These are phyloP conservation scores for Irpex lacteus DNA, from an alignment of 1,284 basidiomycete genomes.

Conservation along the genomic window DNA sequence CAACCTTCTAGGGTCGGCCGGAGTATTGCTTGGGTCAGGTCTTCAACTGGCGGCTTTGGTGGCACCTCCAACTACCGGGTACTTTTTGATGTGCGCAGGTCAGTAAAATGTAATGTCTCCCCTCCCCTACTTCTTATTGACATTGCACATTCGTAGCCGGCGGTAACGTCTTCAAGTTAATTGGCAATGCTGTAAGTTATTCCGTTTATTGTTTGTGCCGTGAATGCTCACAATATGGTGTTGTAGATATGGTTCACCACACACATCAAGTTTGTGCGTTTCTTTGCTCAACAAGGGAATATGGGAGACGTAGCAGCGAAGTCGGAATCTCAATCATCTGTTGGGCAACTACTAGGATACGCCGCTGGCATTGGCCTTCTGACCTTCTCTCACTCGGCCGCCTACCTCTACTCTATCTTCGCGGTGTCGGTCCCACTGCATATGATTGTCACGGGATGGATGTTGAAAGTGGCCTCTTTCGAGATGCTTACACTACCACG, in stretches of 20 bases:
- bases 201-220: background rate
- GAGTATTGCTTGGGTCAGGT: slow-evolving; percentile 26
- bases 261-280: slow-evolving; percentile 33
- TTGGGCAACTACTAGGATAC: slow-evolving; percentile 29
- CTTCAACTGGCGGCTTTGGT: slow-evolving; percentile 29
- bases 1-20: slow-evolving; percentile 24
- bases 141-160: slow-evolving; percentile 19
- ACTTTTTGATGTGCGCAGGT: slow-evolving; percentile 31
- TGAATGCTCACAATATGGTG: background rate
- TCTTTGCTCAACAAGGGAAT: slow-evolving; percentile 30
- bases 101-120: slow-evolving; percentile 3
- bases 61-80: slow-evolving; percentile 22
- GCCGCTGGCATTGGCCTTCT: slow-evolving; percentile 28
- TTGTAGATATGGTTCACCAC: slow-evolving; percentile 30
- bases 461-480: slow-evolving; percentile 30
- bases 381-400: slow-evolving; percentile 27
- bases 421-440: slow-evolving; percentile 25
- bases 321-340: slow-evolving; percentile 30
- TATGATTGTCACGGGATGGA: slow-evolving; percentile 23
- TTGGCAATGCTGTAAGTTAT: slow-evolving; percentile 27
- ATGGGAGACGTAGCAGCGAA: slow-evolving; percentile 32
- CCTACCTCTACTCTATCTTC: slow-evolving; percentile 30
- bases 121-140: background rate
- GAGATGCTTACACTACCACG: slow-evolving; percentile 30
- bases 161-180: slow-evolving; percentile 30